Evolutionary conservation across 352 stramenopile species (phyloP), one percentile per base, ranked within the genome.

Genomic region (Globisporangium iwayamae): DNA sequence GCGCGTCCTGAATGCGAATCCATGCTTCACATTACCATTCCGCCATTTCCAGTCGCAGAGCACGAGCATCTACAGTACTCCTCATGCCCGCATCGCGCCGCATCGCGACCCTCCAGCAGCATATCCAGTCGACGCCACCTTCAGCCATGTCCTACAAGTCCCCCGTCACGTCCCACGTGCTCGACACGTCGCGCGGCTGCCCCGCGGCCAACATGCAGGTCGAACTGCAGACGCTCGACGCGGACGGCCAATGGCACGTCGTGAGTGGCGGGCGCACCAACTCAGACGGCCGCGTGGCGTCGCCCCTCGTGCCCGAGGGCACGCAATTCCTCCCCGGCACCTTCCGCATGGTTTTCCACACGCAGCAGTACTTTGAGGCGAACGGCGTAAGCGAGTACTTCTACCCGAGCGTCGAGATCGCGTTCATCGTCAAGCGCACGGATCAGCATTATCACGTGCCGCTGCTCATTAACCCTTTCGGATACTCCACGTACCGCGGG

Each of bases 401-500:
- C 68, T 97, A 96, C 73, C 88, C 89, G 22, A 71, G 91, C 65
- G 89, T 96, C 53, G 74, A 74, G 28, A 89, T 97, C 67, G 69
- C 74, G 22, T 97, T 97, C 62, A 34, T 85, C 18, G 78, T 96
- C 45, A 82, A 84, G 45, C 73, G 93, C 62, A 73, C 75, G 10
- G 73, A 68, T 3, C 74, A 92, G 67, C 90, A 97, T 66, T 97
- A 91, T 68, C 90, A 97, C 68, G 85, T 97, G 56, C 90, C 90
- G 55, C 74, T 97, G 58, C 83, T 97, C 22, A 79, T 96, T 66
- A 96, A 89, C 61, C 90, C 90, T 11, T 97, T 94, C 56, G 89
- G 89, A 1, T 96, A 91, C 72, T 94, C 83, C 38, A 97, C 90
- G 13, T 97, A 97, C 71, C 83, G 90, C 60, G 90, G 89, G 14